Percentiles rank a stretch among this genome's conserved stretches.
Evolutionary conservation across 2,329 filamentous ascomycete genomes (phyloP).

Genomic region (Sporothrix variecibatus): DNA sequence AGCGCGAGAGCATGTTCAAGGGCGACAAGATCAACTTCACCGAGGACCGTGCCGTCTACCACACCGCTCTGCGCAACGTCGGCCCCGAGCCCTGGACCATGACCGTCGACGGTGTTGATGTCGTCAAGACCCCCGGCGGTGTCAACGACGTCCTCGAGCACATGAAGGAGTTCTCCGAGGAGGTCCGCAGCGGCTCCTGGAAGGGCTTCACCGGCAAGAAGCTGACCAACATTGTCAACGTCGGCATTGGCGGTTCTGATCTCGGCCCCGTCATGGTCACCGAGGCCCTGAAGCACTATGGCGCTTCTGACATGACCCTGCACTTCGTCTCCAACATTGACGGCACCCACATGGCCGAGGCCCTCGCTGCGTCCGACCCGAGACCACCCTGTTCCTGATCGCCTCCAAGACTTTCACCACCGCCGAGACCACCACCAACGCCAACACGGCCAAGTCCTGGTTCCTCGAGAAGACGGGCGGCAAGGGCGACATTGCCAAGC

Average conservation of each 20-base stretch:
- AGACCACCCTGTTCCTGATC: constrained; percentile 98
- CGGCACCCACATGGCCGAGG: constrained; percentile 95
- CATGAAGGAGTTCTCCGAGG: constrained; percentile 98
- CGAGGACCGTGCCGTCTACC: constrained; percentile 93
- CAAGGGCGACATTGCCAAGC: constrained; percentile 91
- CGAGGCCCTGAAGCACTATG: constrained; percentile 94
- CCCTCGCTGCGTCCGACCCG: constrained; percentile 82
- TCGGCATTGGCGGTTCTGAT: constrained; percentile 97
- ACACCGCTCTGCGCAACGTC: constrained; percentile 89
- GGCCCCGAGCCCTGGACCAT: constrained; percentile 67
- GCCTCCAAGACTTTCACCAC: constrained; percentile 99
- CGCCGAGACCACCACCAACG: constrained; percentile 94
- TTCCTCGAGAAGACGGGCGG: constrained; percentile 79
- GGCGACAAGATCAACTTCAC: constrained; percentile 99
- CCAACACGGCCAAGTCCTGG: constrained; percentile 95
- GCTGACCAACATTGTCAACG: constrained; percentile 93
- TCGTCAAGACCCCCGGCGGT: constrained; percentile 84
- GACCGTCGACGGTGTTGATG: constrained; percentile 87
- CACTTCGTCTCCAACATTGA: constrained; percentile 99
- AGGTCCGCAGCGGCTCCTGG: constrained; percentile 92
- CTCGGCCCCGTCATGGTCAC: constrained; percentile 99
- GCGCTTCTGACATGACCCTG: constrained; percentile 78
- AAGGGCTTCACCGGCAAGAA: constrained; percentile 97
- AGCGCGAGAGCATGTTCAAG: constrained; percentile 95
- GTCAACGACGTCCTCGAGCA: constrained; percentile 91